A percentile compares a stretch with the other conserved stretches of the same genome.
Evolutionary conservation across 495 filamentous ascomycete genomes (phyloP).

Genomic region (Xylaria bambusicola): DNA sequence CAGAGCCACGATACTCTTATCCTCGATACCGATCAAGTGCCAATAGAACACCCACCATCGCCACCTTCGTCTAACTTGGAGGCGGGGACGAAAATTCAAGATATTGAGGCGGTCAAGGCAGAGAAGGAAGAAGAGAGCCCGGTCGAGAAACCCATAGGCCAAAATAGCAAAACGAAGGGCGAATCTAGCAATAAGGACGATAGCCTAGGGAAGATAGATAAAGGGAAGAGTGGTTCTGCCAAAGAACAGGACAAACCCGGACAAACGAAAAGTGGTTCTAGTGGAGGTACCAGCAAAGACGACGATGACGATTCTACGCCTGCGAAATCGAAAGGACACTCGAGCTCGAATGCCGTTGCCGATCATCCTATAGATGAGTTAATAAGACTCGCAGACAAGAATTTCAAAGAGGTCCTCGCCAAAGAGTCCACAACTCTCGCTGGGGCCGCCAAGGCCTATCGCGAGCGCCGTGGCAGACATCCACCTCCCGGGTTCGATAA

Average conservation of each 20-base stretch:
- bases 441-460: constrained; percentile 62
- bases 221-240: constrained; percentile 4
- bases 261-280: neutral
- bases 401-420: constrained; percentile 40
- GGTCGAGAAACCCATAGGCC: neutral
- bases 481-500: constrained; percentile 71
- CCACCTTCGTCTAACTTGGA: constrained; percentile 1
- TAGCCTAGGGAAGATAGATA: constrained; percentile 18
- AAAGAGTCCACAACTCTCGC: constrained; percentile 53
- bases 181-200: neutral
- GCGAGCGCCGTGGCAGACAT: constrained; percentile 63
- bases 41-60: constrained; percentile 8
- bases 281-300: too few species aligned
- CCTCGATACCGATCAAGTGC: neutral
- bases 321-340: constrained; percentile 20
- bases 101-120: neutral
- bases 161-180: neutral
- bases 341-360: constrained; percentile 19
- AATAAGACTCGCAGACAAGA: constrained; percentile 44
- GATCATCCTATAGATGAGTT: constrained; percentile 51
- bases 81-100: neutral
- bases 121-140: neutral
- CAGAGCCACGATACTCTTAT: constrained; percentile 16
- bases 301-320: constrained; percentile 2
- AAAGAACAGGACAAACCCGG: constrained; percentile 16